phyloP scores from a whole-genome alignment of 345 rosid genomes.

The Lepidium sativum region DNA sequence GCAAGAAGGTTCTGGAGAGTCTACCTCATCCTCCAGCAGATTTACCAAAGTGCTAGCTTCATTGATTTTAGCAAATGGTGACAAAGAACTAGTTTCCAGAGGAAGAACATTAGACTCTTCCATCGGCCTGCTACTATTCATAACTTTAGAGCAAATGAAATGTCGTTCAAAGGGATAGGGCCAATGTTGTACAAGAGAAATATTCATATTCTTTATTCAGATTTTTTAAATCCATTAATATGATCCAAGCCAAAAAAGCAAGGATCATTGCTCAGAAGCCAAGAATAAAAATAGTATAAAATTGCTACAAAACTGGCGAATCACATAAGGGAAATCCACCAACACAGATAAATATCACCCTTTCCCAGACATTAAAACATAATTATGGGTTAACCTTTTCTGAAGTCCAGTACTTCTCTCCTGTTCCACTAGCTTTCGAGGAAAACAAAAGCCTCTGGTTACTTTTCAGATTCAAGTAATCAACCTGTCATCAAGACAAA shows the following conservation, averaged over 20 bases:
- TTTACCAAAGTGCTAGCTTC: conserved; percentile 60
- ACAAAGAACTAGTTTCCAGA: background rate
- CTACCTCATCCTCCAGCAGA: conserved; percentile 75
- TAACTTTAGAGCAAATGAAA: background rate
- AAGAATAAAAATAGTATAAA: background rate
- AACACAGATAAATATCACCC: background rate
- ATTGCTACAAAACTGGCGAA: background rate
- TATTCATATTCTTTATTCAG: background rate
- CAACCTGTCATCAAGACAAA: conserved; percentile 44
- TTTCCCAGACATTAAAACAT: background rate
- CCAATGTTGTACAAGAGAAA: conserved; percentile 6
- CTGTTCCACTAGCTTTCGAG: conserved; percentile 28
- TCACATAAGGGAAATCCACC: background rate
- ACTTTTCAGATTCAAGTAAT: conserved; percentile 82
- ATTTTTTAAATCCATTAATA: background rate
- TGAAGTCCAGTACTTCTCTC: conserved; percentile 54
- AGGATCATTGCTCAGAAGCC: background rate
- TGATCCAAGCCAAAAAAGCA: background rate
- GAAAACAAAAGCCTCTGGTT: conserved; percentile 54
- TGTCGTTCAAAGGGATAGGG: conserved; percentile 7
- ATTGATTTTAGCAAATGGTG: conserved; percentile 7
- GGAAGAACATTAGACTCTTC: background rate
- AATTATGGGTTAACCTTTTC: conserved; percentile 52
- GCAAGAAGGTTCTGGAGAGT: conserved; percentile 45
- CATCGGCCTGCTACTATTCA: background rate